Base-by-base conservation (phyloP, 257 asterid species). In the Rauvolfia tetraphylla region DNA sequence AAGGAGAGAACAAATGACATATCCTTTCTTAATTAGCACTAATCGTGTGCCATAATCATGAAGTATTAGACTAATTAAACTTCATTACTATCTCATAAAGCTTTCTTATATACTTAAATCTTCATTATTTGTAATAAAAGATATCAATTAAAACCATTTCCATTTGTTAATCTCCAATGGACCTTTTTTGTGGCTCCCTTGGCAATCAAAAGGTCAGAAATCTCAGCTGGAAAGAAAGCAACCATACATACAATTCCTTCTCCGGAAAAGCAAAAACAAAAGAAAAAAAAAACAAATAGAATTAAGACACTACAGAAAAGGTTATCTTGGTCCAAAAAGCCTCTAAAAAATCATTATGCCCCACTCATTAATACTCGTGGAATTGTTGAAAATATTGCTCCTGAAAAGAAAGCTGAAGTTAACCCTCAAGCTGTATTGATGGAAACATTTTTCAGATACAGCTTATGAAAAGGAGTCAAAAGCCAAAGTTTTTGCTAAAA, bases 141-240 rank as follows among this genome's bases (percentile, higher is more conserved):
- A 46, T 46, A 3, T 51, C 23, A 51, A 51, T 51, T 51, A 15
- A 51, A 14, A 51, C 22, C 57, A 54, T 54, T 23, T 10, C 61
- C 11, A 20, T 54, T 54, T 54, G 61, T n/a, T 23, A n/a, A 56
- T 23, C 29, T n/a, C 63, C 31, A 56, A 23, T 56, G 63, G 31
- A 20, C 39, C 23, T 4, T 14, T 61, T 7, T 33, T 62, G 73
- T 42, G 49, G 72, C 53, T 68, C 57, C 73, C 57, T 69, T 4
- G 14, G 69, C 69, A 69, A 69, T 44, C 36, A 68, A 42, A 22
- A 68, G 73, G 74, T 44, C 57, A 69, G 56, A 69, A 69, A 42
- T 69, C 36, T 69, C 56, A 23, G 73, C 36, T 67, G 33, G 31
- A 36, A 12, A 67, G 27, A 67, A 20, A 36, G 72, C 38, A 59